These are phyloP conservation scores for Besnoitia besnoiti DNA, from an alignment of 169 alveolate species.

Conservation along the genomic window DNA sequence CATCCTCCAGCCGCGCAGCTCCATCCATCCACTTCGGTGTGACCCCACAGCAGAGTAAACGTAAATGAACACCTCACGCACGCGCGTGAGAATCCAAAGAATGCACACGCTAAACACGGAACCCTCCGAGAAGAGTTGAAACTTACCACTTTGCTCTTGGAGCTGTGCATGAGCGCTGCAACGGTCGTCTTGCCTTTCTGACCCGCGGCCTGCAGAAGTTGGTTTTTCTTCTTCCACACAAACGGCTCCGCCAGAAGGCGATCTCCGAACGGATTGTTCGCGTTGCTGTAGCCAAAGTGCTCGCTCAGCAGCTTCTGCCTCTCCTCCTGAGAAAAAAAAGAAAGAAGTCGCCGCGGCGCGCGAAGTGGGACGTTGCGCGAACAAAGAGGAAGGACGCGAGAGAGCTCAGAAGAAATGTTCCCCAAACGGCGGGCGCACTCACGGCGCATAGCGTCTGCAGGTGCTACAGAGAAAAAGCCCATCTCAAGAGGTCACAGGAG, in stretches of 20 bases:
- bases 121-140: background rate
- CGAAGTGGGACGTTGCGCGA: too few relatives aligned
- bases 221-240: conserved; percentile 70
- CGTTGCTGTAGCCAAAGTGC: conserved; percentile 68
- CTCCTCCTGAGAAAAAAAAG: conserved; percentile 43
- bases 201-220: conserved; percentile 59
- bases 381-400: too few relatives aligned
- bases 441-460: too few relatives aligned
- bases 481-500: too few relatives aligned
- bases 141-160: conserved; percentile 66
- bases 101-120: background rate
- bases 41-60: background rate
- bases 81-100: background rate
- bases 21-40: background rate
- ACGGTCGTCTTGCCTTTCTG: conserved; percentile 57
- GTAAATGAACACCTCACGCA: background rate
- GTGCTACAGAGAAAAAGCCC: too few relatives aligned
- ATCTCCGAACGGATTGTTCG: conserved; percentile 71
- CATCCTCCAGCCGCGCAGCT: background rate
- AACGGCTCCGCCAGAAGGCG: conserved; percentile 64
- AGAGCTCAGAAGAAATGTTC: too few relatives aligned
- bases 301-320: conserved; percentile 65
- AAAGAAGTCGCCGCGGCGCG: background rate
- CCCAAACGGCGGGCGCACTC: too few relatives aligned
- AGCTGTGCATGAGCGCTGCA: conserved; percentile 44